A percentile compares a stretch with the other conserved stretches of the same genome.
Evolutionary conservation across 805 yeast species (phyloP).

Genomic region (Brettanomyces custersianus): DNA sequence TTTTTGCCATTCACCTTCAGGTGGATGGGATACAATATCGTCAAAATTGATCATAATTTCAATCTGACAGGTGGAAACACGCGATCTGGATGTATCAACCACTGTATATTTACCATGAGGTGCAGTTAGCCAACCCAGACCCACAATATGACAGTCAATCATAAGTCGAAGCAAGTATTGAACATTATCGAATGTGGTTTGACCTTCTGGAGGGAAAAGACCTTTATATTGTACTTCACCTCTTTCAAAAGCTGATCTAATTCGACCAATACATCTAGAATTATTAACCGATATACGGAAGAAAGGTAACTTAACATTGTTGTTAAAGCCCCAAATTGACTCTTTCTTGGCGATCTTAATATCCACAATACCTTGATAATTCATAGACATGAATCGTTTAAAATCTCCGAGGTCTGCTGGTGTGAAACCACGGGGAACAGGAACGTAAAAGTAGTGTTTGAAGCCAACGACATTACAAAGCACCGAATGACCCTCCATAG

Average conservation of each 20-base stretch:
- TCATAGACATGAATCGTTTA: slow-evolving; percentile 32
- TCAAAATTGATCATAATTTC: slow-evolving; percentile 66
- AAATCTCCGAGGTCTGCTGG: slow-evolving; percentile 43
- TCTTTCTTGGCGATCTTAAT: slow-evolving; percentile 66
- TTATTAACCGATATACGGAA: slow-evolving; percentile 63
- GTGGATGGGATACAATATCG: slow-evolving; percentile 67
- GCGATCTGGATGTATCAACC: slow-evolving; percentile 25
- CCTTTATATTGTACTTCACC: slow-evolving; percentile 65
- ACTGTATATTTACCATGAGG: slow-evolving; percentile 63
- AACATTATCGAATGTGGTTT: slow-evolving; percentile 81
- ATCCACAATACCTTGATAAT: slow-evolving; percentile 50
- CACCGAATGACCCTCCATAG: slow-evolving; percentile 79
- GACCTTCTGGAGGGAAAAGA: slow-evolving; percentile 49
- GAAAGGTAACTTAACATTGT: slow-evolving; percentile 69
- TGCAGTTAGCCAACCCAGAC: slow-evolving; percentile 95
- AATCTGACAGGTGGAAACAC: slow-evolving; percentile 73
- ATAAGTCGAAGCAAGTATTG: slow-evolving; percentile 78
- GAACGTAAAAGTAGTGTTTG: slow-evolving; percentile 82
- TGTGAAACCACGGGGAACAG: slow-evolving; percentile 75
- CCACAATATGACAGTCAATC: slow-evolving; percentile 87
- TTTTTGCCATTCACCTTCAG: slow-evolving; percentile 90
- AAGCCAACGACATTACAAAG: slow-evolving; percentile 87
- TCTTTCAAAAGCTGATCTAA: slow-evolving; percentile 76
- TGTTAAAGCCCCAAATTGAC: slow-evolving; percentile 89
- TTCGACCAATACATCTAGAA: slow-evolving; percentile 54